A percentile compares a stretch with the other conserved stretches of the same genome.
phyloP scores from a whole-genome alignment of 1,284 basidiomycete genomes.

The Cryptococcus sp. region DNA sequence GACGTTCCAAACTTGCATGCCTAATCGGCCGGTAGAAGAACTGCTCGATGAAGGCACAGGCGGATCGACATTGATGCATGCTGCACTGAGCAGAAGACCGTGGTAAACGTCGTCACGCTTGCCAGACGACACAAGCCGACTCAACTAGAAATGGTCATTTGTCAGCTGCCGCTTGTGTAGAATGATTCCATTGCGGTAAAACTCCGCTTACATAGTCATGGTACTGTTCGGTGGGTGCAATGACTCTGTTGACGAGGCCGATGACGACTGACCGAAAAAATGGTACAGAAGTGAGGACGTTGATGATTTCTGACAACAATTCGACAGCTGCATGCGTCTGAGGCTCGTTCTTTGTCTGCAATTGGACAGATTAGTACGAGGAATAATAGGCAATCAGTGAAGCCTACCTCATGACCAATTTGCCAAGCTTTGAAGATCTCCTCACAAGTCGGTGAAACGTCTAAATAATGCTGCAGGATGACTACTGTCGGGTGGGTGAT shows the following conservation, averaged over 20 bases:
- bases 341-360: constrained; percentile 40
- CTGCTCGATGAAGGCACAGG: constrained; percentile 24
- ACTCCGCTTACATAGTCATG: constrained; percentile 36
- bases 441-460: constrained; percentile 46
- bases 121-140: constrained; percentile 42
- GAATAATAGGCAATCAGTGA: not conserved
- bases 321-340: constrained; percentile 41
- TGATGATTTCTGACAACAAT: constrained; percentile 46
- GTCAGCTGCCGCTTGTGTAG: not conserved
- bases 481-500: constrained; percentile 50
- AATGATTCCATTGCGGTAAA: not conserved
- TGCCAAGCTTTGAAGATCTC: constrained; percentile 53
- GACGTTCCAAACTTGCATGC: constrained; percentile 38
- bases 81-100: constrained; percentile 42
- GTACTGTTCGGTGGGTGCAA: constrained; percentile 41
- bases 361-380: not conserved
- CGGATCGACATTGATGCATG: constrained; percentile 44
- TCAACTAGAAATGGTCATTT: constrained; percentile 33
- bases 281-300: constrained; percentile 47
- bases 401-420: constrained; percentile 43
- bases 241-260: constrained; percentile 46
- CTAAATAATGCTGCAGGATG: constrained; percentile 52
- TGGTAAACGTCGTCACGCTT: constrained; percentile 47
- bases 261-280: constrained; percentile 50
- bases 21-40: constrained; percentile 31